These are phyloP conservation scores for Ustilago bromivora DNA, from an alignment of 1,284 basidiomycete species.

Conservation along the genomic window DNA sequence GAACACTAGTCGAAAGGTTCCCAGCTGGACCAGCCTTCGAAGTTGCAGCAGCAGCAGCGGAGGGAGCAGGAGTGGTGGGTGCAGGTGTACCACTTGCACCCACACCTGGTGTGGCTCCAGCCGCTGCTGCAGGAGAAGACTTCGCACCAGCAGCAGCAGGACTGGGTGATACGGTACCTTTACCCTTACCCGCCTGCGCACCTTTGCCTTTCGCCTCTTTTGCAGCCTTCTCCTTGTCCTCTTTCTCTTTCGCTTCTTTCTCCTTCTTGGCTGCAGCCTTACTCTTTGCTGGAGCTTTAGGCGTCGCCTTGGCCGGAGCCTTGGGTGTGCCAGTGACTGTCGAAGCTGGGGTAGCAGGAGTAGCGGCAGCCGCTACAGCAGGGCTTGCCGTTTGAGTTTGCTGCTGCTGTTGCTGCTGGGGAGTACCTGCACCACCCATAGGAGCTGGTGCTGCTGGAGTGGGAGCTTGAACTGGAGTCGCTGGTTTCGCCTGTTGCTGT, in stretches of 20 bases:
- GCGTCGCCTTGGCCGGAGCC: constrained; percentile 29
- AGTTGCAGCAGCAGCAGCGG: constrained; percentile 13
- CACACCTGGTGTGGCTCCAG: constrained; percentile 4
- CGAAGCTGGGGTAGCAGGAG: constrained; percentile 17
- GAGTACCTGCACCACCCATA: constrained; percentile 4
- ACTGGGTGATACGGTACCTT: constrained; percentile 16
- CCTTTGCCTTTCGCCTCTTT: constrained; percentile 35
- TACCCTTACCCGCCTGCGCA: constrained; percentile 17
- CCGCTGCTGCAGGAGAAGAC: constrained; percentile 24
- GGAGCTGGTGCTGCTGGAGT: constrained; percentile 11
- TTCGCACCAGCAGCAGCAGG: constrained; percentile 13
- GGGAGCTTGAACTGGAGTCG: constrained; percentile 13
- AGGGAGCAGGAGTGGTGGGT: not conserved
- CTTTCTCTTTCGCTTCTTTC: constrained; percentile 36
- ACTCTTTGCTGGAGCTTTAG: constrained; percentile 38
- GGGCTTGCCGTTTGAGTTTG: constrained; percentile 30
- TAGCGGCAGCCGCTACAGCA: constrained; percentile 15
- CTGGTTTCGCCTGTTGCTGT: constrained; percentile 23
- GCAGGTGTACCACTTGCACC: constrained; percentile 6
- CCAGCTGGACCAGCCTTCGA: not conserved
- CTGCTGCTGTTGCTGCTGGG: constrained; percentile 15
- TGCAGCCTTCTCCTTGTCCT: constrained; percentile 42
- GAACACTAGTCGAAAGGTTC: not conserved
- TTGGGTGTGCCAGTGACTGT: constrained; percentile 17
- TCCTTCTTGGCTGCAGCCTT: constrained; percentile 44